Evolutionary conservation across 1,284 basidiomycete species (phyloP), one percentile per base, ranked within the genome.

Genomic region (Cutaneotrichosporon cavernicola): DNA sequence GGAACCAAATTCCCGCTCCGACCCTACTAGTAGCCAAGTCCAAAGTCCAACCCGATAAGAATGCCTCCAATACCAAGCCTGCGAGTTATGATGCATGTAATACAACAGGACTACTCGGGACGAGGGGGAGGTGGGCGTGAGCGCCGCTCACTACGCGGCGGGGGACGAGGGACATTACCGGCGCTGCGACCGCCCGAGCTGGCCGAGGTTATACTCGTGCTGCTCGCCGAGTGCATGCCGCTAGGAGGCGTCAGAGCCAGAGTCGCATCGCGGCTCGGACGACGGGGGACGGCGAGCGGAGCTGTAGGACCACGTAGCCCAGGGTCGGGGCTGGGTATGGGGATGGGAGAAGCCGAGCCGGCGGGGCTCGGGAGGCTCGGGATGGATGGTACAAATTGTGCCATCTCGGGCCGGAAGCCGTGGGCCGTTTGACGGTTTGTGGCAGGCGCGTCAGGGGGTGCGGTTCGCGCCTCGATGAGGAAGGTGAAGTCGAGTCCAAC

Each of bases 401-500:
- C 32, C 50, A 55, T 46, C 18, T 59, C 56, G 21, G 51, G 21
- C 21, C 36, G 50, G 60, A 59, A 36, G 21, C 50, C 56, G 26
- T 40, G 43, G n/a, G 55, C 46, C 18, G 61, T 56, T 14, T 38
- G 58, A n/a, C 38, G 30, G 50, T 46, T 50, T 26, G 38, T 38
- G 16, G 40, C 36, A n/a, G 51, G 32, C 40, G 46, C 43, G 36
- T 34, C 38, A 11, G 43, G 43, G 50, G 32, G 36, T 22, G 18
- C 30, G 11, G 58, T 53, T 32, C 52, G 47, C 46, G 53, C 56
- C 56, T 90, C 87, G 30, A 97, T 83, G 18, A 95, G 83, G 81
- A 89, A 93, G 31, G 89, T 89, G 76, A 97, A 97, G 81, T 97
- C 93, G 32, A 97, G 86, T 0, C 93, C 93, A 72, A 89, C 92